Conservation (phyloP, 495 filamentous ascomycete genomes). For the Trichoderma erinaceum region DNA sequence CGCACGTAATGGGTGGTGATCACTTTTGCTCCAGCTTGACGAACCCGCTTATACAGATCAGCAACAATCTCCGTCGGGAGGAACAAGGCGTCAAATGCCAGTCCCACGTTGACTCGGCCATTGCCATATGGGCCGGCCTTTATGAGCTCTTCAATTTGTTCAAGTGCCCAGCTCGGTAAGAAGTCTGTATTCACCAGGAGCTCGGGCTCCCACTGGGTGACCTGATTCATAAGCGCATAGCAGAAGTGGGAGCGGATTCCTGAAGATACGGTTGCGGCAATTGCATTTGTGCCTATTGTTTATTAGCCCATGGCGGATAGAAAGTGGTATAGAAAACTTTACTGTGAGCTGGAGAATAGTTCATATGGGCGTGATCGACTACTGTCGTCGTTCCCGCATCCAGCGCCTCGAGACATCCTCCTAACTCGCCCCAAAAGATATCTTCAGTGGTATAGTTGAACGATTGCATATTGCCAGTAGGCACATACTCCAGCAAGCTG, state of each 20-base stretch:
- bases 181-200: conserved; percentile 28
- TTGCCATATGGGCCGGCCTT: conserved; percentile 31
- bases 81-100: conserved; percentile 37
- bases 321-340: conserved; percentile 11
- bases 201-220: conserved; percentile 33
- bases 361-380: conserved; percentile 51
- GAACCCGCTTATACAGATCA: conserved; percentile 27
- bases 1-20: conserved; percentile 35
- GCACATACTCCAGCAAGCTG: conserved; percentile 27
- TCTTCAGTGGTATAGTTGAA: conserved; percentile 41
- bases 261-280: conserved; percentile 39
- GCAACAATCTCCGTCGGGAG: conserved; percentile 32
- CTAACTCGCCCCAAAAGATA: conserved; percentile 49
- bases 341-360: conserved; percentile 37
- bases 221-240: conserved; percentile 32
- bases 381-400: conserved; percentile 53
- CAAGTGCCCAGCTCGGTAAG: conserved; percentile 37
- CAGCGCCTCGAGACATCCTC: conserved; percentile 46
- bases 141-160: conserved; percentile 31
- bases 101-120: conserved; percentile 35
- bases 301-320: conserved; percentile 2
- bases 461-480: conserved; percentile 19
- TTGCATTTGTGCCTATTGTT: conserved; percentile 29
- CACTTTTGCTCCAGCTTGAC: conserved; percentile 26
- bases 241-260: conserved; percentile 46